These are phyloP conservation scores for Komagataella pseudopastoris DNA, from an alignment of 805 yeast species.

Conservation along the genomic window DNA sequence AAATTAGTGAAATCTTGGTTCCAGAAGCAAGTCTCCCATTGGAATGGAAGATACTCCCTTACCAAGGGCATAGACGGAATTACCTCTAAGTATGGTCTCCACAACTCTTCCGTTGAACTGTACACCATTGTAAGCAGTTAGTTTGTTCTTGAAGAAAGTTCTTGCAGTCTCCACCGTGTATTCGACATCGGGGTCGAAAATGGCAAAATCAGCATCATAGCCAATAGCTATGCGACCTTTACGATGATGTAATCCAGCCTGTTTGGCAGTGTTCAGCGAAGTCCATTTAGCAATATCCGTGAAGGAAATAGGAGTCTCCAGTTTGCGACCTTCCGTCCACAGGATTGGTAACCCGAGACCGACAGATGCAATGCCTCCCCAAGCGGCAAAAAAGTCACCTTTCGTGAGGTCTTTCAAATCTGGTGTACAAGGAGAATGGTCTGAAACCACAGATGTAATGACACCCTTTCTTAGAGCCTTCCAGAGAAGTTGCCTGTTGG, in stretches of 20 bases:
- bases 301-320: conserved; percentile 35
- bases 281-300: conserved; percentile 71
- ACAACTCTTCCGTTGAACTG: conserved; percentile 58
- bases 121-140: conserved; percentile 77
- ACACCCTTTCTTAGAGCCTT: conserved; percentile 50
- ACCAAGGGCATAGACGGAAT: conserved; percentile 42
- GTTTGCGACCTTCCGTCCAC: conserved; percentile 57
- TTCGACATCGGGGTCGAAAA: conserved; percentile 53
- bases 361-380: conserved; percentile 95
- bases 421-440: conserved; percentile 94
- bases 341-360: conserved; percentile 81
- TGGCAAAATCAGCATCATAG: conserved; percentile 76
- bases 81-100: conserved; percentile 73
- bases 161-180: conserved; percentile 39
- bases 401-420: conserved; percentile 67
- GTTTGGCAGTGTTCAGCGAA: conserved; percentile 69
- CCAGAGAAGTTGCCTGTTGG: conserved; percentile 68
- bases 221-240: conserved; percentile 71
- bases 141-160: conserved; percentile 69
- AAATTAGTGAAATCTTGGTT: conserved; percentile 28
- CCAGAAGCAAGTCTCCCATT: conserved; percentile 45
- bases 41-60: conserved; percentile 45
- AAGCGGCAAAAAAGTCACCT: conserved; percentile 84
- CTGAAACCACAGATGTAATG: conserved; percentile 81
- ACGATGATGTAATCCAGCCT: conserved; percentile 58